These are phyloP conservation scores for Tympanopsis confertula DNA, from an alignment of 2,329 filamentous ascomycete species.

Conservation along the genomic window DNA sequence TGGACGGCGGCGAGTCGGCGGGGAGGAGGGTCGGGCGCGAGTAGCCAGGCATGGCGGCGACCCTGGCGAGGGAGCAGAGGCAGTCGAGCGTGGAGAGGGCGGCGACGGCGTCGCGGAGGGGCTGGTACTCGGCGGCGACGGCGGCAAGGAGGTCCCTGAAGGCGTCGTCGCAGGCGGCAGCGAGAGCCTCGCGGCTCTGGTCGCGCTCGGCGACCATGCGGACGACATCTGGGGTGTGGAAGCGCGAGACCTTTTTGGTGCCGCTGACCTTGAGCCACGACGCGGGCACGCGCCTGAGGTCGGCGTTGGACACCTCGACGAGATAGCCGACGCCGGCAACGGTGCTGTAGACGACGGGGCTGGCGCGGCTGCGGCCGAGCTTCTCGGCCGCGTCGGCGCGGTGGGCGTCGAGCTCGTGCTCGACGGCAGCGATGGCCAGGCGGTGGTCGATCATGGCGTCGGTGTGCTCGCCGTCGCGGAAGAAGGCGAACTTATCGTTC, in stretches of 20 bases:
- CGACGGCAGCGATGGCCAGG: slow-evolving; percentile 55
- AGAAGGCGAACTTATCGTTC: slow-evolving; percentile 65
- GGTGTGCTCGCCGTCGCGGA: slow-evolving; percentile 54
- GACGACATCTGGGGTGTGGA: slow-evolving; percentile 61
- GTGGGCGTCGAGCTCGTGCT: slow-evolving; percentile 56
- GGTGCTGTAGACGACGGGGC: slow-evolving; percentile 51
- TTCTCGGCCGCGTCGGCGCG: slow-evolving; percentile 42
- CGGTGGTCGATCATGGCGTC: slow-evolving; percentile 61
- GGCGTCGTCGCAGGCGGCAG: slow-evolving; percentile 57
- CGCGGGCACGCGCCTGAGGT: slow-evolving; percentile 57
- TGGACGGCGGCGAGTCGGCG: slow-evolving; percentile 42
- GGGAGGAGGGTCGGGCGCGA: slow-evolving; percentile 45
- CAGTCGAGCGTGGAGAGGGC: slow-evolving; percentile 60
- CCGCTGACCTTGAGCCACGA: slow-evolving; percentile 63
- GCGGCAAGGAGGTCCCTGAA: slow-evolving; percentile 45
- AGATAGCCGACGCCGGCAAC: slow-evolving; percentile 61
- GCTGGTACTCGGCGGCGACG: slow-evolving; percentile 53
- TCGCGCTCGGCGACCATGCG: slow-evolving; percentile 56
- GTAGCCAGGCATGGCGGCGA: slow-evolving; percentile 59
- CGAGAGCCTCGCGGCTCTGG: slow-evolving; percentile 61
- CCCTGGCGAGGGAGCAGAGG: slow-evolving; percentile 50
- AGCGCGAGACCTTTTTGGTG: slow-evolving; percentile 57
- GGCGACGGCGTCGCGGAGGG: slow-evolving; percentile 57
- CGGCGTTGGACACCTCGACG: slow-evolving; percentile 55
- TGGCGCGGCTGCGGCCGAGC: slow-evolving; percentile 40